These are phyloP conservation scores for Hondaea fermentalgiana DNA, from an alignment of 108 stramenopile species.

Conservation along the genomic window DNA sequence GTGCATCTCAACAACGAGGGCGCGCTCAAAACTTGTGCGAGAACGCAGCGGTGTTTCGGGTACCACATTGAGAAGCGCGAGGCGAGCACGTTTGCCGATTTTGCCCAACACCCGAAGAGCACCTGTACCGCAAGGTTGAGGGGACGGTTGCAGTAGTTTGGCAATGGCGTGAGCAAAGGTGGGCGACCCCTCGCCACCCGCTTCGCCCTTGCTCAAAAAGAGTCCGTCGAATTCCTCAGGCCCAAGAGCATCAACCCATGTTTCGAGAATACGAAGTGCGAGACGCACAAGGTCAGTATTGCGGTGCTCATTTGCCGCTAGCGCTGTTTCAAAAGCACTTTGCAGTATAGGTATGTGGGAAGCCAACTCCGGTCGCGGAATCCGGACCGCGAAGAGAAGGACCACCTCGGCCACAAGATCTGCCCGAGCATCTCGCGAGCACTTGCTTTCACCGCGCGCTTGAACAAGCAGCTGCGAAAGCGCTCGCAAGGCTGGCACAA, in stretches of 20 bases:
- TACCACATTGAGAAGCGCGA: not conserved
- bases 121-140: not conserved
- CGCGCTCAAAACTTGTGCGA: not conserved
- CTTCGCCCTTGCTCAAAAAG: not conserved
- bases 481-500: not conserved
- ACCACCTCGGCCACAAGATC: conserved; percentile 2
- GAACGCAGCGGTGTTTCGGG: not conserved
- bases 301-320: not conserved
- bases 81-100: not conserved
- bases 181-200: not conserved
- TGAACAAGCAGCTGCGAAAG: not conserved
- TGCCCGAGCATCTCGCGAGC: not conserved
- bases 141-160: not conserved
- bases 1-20: not conserved
- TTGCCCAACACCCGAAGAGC: not conserved
- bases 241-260: not conserved
- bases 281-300: not conserved
- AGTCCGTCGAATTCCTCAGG: not conserved
- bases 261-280: not conserved
- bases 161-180: conserved; percentile 15
- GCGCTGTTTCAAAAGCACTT: not conserved
- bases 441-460: not conserved
- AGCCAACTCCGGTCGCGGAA: not conserved
- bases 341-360: not conserved
- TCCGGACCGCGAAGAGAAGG: not conserved